Percentiles rank a stretch among this genome's conserved stretches.
These are phyloP conservation scores for thale cress (Arabidopsis thaliana) DNA, from an alignment of 345 rosid genomes.

Conservation along the genomic window DNA sequence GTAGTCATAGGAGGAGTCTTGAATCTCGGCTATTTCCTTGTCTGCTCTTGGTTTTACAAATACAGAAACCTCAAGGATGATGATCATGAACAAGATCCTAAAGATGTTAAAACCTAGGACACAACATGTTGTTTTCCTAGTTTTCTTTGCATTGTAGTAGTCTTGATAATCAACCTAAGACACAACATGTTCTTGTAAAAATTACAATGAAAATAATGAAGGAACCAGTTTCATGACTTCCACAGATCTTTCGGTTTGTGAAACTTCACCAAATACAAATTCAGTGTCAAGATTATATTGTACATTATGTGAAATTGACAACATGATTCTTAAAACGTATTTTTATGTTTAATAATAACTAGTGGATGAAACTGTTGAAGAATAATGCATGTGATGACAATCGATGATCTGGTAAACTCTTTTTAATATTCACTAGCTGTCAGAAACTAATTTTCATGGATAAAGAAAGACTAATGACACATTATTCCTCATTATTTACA, in stretches of 20 bases:
- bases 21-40: constrained; percentile 54
- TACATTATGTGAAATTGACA: too few relatives aligned
- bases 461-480: too few relatives aligned
- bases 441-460: neutral
- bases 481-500: too few relatives aligned
- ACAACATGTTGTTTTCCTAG: neutral
- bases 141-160: neutral
- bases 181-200: neutral
- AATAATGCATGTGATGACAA: neutral
- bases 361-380: neutral
- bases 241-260: too few relatives aligned
- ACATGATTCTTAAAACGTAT: too few relatives aligned
- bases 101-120: neutral
- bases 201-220: too few relatives aligned
- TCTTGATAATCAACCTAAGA: neutral
- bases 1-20: constrained; percentile 43
- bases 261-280: too few relatives aligned
- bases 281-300: too few relatives aligned
- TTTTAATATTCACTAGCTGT: neutral
- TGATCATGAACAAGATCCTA: constrained; percentile 1
- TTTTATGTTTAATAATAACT: neutral
- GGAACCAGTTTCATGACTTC: too few relatives aligned
- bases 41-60: constrained; percentile 48
- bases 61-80: constrained; percentile 31
- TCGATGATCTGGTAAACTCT: neutral